Evolutionary conservation across 2,329 filamentous ascomycete species (phyloP), one percentile per base, ranked within the genome.

Genomic region (Neocatenulostroma microsporum): DNA sequence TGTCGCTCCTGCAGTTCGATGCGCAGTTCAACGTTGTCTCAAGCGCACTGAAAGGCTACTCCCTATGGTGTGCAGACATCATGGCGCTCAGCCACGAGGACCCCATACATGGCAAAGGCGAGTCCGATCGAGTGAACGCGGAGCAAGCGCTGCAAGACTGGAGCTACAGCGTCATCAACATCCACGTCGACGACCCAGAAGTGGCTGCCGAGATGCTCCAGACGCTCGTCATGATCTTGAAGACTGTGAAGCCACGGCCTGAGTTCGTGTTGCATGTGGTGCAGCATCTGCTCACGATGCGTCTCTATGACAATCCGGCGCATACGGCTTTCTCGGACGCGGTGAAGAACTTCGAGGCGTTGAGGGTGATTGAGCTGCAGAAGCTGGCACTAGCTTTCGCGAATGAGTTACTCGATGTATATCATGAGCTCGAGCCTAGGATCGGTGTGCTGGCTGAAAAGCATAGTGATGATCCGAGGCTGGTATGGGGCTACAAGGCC

Each of bases 21-120:
- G 83, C 87, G 0, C 83, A 94, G 47, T 89, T 89, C 49, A 86
- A 85, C 0, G 82, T 94, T 17, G 82, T 95, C 2, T 85, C 95
- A 56, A 82, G 87, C 19, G 82, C 85, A 1, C 66, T 96, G 20
- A 94, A 88, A 57, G 91, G 89, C 1, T 94, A 88, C 49, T 76
- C 80, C 47, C 88, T 85, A 56, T 94, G 86, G 84, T 72, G 50
- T 13, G 31, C 41, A 27, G 48, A 49, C 20, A 39, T 47, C n/a
- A 31, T 42, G 10, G 40, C 56, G 56, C 64, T 47, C 54, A 25
- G 36, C 20, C 50, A 58, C 37, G 70, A 73, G 37, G 66, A 67
- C 36, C 70, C 76, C 5, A 33, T 54, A 4, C 47, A 51, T 47
- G 69, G 72, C 9, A 67, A 64, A 13, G 61, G 70, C 5, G 68